These are phyloP conservation scores for Talaromyces pinophilus DNA, from an alignment of 2,329 filamentous ascomycete genomes.

Conservation along the genomic window DNA sequence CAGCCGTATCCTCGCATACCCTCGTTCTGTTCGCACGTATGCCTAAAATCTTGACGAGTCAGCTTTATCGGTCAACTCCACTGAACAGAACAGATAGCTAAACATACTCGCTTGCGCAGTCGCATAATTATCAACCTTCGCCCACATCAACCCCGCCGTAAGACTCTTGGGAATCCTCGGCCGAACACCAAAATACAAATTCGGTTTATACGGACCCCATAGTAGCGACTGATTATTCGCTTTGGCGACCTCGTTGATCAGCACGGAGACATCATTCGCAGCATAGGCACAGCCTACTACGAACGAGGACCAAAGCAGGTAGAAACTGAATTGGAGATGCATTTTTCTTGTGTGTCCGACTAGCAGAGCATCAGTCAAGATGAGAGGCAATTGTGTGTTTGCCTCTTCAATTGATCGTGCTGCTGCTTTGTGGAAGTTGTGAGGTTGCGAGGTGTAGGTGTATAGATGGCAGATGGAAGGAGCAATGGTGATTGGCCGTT, in stretches of 20 bases:
- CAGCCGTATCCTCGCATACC: constrained; percentile 95
- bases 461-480: constrained; percentile 1
- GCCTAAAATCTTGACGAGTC: constrained; percentile 65
- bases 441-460: background rate
- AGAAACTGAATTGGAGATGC: constrained; percentile 33
- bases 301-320: constrained; percentile 32
- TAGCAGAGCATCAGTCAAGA: constrained; percentile 26
- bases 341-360: constrained; percentile 30
- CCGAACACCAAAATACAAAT: constrained; percentile 89
- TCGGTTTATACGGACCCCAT: constrained; percentile 94
- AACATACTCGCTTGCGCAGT: constrained; percentile 73
- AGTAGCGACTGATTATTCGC: constrained; percentile 78
- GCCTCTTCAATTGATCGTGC: constrained; percentile 27
- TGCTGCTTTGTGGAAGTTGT: constrained; percentile 10
- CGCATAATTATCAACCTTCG: constrained; percentile 74
- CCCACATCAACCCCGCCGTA: constrained; percentile 84
- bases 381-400: constrained; percentile 14
- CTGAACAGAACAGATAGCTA: background rate
- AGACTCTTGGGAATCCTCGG: constrained; percentile 80
- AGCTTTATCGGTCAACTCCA: background rate
- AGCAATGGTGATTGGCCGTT: constrained; percentile 14
- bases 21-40: constrained; percentile 94
- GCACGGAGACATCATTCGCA: constrained; percentile 37
- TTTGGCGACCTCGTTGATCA: constrained; percentile 45
- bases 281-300: constrained; percentile 33